These are phyloP conservation scores for Sugiyamaella castrensis DNA, from an alignment of 1,139 yeast species.

Conservation along the genomic window DNA sequence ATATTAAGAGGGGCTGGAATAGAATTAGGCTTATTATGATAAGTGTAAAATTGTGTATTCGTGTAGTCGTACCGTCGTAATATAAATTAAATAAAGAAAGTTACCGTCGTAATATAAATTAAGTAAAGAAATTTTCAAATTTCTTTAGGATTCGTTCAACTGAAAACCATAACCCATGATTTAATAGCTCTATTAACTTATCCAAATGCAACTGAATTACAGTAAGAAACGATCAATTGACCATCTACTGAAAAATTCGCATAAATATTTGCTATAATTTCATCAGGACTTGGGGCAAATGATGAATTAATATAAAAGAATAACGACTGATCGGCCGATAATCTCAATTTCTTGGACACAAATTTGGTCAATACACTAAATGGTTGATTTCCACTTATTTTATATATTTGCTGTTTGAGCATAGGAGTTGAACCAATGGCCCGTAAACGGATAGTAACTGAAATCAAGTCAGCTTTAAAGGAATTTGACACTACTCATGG, in stretches of 20 bases:
- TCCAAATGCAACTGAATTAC: conserved; percentile 42
- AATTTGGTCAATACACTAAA: conserved; percentile 39
- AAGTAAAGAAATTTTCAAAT: no score
- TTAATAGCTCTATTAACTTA: conserved; percentile 21
- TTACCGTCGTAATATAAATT: background rate
- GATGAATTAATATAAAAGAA: conserved; percentile 41
- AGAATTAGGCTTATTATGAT: no score
- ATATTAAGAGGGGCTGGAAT: no score
- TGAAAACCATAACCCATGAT: no score
- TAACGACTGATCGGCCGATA: conserved; percentile 32
- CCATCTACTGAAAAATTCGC: conserved; percentile 37
- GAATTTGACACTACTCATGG: no score
- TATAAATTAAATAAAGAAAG: no score
- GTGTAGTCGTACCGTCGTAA: background rate
- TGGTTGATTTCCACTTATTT: conserved; percentile 37
- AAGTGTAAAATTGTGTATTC: no score
- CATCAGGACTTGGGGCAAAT: conserved; percentile 43
- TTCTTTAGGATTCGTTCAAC: no score
- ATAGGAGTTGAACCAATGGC: conserved; percentile 43
- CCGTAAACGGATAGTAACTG: conserved; percentile 31
- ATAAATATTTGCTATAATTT: conserved; percentile 34
- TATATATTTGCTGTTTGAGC: conserved; percentile 36
- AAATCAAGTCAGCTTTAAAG: no score
- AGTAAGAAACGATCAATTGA: conserved; percentile 38
- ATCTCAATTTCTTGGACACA: conserved; percentile 37